phyloP scores from a whole-genome alignment of 163 green algal species.

The Picocystis sp. region DNA sequence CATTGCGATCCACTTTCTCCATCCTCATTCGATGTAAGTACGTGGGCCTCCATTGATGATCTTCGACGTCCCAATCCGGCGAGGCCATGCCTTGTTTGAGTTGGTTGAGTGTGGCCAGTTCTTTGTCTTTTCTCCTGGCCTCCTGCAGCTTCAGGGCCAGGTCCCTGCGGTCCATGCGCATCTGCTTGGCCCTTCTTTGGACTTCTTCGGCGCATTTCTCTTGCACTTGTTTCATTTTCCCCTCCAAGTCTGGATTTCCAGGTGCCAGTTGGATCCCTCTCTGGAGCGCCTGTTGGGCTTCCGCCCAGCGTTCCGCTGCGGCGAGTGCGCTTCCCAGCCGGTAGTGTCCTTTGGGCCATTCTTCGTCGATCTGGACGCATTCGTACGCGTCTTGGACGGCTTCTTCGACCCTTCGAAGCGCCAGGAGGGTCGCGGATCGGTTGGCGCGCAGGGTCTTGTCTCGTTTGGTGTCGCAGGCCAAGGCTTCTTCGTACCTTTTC shows the following conservation, averaged over 20 bases:
- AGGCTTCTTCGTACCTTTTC: too few species aligned
- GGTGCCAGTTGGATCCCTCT: not conserved
- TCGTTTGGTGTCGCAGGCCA: too few species aligned
- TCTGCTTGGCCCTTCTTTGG: not conserved
- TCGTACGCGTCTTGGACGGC: too few species aligned
- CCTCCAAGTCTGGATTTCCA: not conserved
- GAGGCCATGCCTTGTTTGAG: conserved; percentile 1
- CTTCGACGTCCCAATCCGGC: not conserved
- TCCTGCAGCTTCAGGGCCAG: not conserved
- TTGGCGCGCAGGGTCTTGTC: too few species aligned
- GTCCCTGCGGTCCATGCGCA: conserved; percentile 1
- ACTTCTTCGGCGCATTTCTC: not conserved
- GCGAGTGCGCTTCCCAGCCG: not conserved
- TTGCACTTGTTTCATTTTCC: not conserved
- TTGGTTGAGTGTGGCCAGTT: not conserved
- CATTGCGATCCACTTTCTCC: not conserved
- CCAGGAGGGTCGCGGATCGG: too few species aligned
- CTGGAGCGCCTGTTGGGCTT: not conserved
- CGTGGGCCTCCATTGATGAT: not conserved
- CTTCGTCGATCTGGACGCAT: not conserved
- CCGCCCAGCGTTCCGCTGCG: not conserved
- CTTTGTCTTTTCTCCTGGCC: not conserved
- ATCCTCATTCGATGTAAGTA: not conserved
- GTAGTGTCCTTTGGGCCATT: conserved; percentile 1
- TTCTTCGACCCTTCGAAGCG: too few species aligned